Conservation (phyloP, 2,329 filamentous ascomycete species). For the Leptosphaerulina australis region DNA sequence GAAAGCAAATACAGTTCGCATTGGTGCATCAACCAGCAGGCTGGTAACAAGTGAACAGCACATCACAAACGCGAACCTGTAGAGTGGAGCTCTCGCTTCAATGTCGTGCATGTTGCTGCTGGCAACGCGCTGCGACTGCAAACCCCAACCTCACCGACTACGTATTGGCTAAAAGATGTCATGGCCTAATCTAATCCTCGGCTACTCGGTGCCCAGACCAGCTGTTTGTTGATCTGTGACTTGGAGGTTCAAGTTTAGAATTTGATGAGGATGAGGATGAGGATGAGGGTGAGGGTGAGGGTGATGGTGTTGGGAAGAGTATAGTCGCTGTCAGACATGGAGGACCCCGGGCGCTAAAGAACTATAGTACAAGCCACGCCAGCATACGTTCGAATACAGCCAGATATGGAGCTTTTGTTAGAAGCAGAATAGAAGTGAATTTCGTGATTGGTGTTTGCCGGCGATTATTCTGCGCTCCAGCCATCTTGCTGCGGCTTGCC, state of each 20-base stretch:
- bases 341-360: constrained; percentile 10
- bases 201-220: constrained; percentile 4
- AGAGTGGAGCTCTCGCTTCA: constrained; percentile 19
- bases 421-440: neutral
- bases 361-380: constrained; percentile 2
- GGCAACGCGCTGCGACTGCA: constrained; percentile 35
- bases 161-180: constrained; percentile 23
- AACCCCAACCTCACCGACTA: constrained; percentile 33
- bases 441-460: constrained; percentile 21
- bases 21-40: constrained; percentile 30
- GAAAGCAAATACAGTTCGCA: constrained; percentile 19
- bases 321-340: constrained; percentile 7
- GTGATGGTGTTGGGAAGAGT: too few species aligned
- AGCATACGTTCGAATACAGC: neutral
- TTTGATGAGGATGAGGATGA: too few species aligned
- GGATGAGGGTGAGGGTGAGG: too few species aligned
- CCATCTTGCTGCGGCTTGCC: constrained; percentile 30
- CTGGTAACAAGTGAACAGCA: constrained; percentile 24
- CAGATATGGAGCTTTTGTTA: neutral
- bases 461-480: constrained; percentile 24
- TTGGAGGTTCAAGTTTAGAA: too few species aligned
- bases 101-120: constrained; percentile 27
- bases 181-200: constrained; percentile 12
- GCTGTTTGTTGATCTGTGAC: constrained; percentile 6
- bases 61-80: constrained; percentile 21